Conservation (phyloP, 495 filamentous ascomycete species). For the Trichodelitschia bisporula region DNA sequence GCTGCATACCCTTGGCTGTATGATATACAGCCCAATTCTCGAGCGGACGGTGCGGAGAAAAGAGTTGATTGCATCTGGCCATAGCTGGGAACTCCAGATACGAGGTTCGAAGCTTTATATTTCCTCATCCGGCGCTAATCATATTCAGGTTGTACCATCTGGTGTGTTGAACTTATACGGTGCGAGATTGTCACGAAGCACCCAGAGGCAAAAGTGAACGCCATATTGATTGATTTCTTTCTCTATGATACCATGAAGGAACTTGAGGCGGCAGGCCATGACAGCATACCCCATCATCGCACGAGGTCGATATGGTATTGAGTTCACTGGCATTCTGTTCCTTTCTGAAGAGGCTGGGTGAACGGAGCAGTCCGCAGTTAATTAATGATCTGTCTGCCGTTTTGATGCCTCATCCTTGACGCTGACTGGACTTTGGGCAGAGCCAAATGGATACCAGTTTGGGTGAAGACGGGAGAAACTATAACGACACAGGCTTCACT, state of each 20-base stretch:
- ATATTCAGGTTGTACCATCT: constrained; percentile 49
- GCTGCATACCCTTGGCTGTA: constrained; percentile 55
- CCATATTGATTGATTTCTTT: constrained; percentile 88
- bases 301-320: constrained; percentile 94
- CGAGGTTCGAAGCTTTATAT: constrained; percentile 26
- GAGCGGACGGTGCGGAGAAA: constrained; percentile 37
- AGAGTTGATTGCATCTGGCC: constrained; percentile 40
- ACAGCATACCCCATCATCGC: constrained; percentile 60
- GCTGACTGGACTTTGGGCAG: no score
- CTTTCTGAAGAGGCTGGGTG: no score
- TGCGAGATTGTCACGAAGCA: constrained; percentile 54
- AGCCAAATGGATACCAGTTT: no score
- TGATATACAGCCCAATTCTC: constrained; percentile 60
- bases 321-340: no score
- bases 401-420: no score
- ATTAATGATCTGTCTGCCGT: no score
- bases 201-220: constrained; percentile 51
- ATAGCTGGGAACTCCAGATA: constrained; percentile 68
- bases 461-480: no score
- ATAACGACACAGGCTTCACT: no score
- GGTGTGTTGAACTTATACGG: constrained; percentile 75
- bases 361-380: no score
- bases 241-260: constrained; percentile 85
- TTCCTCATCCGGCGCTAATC: neutral
- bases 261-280: constrained; percentile 18